These are phyloP conservation scores for Saturnispora bothae DNA, from an alignment of 805 yeast genomes.

Conservation along the genomic window DNA sequence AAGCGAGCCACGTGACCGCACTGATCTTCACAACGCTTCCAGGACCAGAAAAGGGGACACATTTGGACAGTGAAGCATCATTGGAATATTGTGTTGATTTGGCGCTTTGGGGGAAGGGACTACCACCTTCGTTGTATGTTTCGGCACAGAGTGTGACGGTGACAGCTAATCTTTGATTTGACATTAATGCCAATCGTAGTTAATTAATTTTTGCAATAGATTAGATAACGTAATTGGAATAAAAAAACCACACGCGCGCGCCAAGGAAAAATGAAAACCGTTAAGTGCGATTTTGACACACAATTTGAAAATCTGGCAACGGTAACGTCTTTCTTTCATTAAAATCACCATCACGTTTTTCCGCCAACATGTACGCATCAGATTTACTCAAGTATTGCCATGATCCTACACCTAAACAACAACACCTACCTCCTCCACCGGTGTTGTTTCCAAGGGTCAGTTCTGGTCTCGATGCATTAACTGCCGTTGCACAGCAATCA, in stretches of 20 bases:
- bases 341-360: too few relatives aligned
- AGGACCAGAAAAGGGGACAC: slow-evolving; percentile 77
- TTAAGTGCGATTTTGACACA: too few relatives aligned
- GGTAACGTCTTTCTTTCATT: too few relatives aligned
- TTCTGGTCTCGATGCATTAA: slow-evolving; percentile 1
- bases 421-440: neutral
- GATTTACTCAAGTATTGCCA: slow-evolving; percentile 14
- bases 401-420: slow-evolving; percentile 2
- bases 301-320: too few relatives aligned
- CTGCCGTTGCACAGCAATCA: slow-evolving; percentile 11
- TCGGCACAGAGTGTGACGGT: slow-evolving; percentile 95
- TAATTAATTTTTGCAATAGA: too few relatives aligned
- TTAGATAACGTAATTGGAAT: too few relatives aligned
- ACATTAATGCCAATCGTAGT: too few relatives aligned
- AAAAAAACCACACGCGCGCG: too few relatives aligned
- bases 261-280: too few relatives aligned
- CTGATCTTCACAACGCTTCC: slow-evolving; percentile 86
- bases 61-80: slow-evolving; percentile 55
- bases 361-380: slow-evolving; percentile 8
- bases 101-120: slow-evolving; percentile 67
- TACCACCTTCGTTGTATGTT: slow-evolving; percentile 75
- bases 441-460: neutral
- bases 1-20: too few relatives aligned
- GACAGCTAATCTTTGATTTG: slow-evolving; percentile 68
- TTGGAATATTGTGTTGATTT: slow-evolving; percentile 66